phyloP scores from a whole-genome alignment of 805 yeast species.

The Hanseniaspora opuntiae region DNA sequence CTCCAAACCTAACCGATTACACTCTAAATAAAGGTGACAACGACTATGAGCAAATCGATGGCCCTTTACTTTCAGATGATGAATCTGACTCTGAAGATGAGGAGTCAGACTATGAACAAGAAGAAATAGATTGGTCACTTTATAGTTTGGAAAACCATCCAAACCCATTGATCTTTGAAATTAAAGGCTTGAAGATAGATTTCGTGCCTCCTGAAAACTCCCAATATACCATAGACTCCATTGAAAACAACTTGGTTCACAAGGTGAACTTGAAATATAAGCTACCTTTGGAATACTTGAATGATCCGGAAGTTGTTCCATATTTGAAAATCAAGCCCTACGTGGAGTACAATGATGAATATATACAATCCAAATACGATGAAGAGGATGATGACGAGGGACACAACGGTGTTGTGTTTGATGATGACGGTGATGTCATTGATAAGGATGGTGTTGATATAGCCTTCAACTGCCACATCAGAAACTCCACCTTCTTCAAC shows the following conservation, averaged over 20 bases:
- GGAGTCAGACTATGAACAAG: slow-evolving; percentile 28
- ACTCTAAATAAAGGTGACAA: not conserved
- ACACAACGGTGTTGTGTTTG: slow-evolving; percentile 3
- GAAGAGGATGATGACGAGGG: slow-evolving; percentile 1
- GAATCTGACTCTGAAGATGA: slow-evolving; percentile 22
- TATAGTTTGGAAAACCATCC: slow-evolving; percentile 8
- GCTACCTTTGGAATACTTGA: slow-evolving; percentile 3
- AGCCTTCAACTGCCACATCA: slow-evolving; percentile 9
- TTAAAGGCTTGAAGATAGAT: slow-evolving; percentile 4
- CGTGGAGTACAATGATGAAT: slow-evolving; percentile 6
- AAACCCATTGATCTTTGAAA: slow-evolving; percentile 9
- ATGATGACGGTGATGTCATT: slow-evolving; percentile 12
- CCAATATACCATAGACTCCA: slow-evolving; percentile 9
- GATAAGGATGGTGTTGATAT: slow-evolving; percentile 9
- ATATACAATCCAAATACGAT: slow-evolving; percentile 3
- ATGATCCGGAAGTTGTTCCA: slow-evolving; percentile 5
- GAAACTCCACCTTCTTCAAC: slow-evolving; percentile 2
- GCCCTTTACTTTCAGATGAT: slow-evolving; percentile 16
- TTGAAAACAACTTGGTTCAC: slow-evolving; percentile 6
- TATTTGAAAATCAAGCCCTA: not conserved
- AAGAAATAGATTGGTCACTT: slow-evolving; percentile 1
- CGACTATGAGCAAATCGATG: slow-evolving; percentile 11
- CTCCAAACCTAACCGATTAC: slow-evolving; percentile 24
- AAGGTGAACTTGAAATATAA: slow-evolving; percentile 1
- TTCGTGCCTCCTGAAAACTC: slow-evolving; percentile 11